Evolutionary conservation across 2,329 filamentous ascomycete species (phyloP).

Genomic region (Sarocladiaceae sp.): DNA sequence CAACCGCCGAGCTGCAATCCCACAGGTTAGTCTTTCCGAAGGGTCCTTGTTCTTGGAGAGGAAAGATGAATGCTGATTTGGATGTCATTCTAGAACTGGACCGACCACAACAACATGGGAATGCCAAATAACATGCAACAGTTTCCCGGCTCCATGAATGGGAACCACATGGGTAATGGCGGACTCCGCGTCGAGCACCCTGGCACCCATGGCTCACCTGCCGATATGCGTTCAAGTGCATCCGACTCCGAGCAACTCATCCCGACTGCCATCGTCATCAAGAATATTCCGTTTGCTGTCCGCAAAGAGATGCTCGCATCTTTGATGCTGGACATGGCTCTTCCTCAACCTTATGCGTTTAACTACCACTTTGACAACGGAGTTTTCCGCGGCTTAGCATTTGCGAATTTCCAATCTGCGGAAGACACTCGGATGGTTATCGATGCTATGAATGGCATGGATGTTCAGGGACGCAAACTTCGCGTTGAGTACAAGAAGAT

Average conservation of each 20-base stretch:
- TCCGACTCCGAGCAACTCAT: constrained; percentile 81
- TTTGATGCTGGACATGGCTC: constrained; percentile 89
- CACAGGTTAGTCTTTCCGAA: constrained; percentile 58
- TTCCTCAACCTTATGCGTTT: constrained; percentile 95
- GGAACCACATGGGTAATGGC: constrained; percentile 33
- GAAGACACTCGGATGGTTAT: constrained; percentile 93
- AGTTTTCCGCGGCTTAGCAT: constrained; percentile 91
- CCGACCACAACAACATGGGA: constrained; percentile 40
- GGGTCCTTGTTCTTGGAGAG: not conserved
- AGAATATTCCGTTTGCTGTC: constrained; percentile 98
- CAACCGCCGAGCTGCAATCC: constrained; percentile 59
- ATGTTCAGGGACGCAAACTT: constrained; percentile 89
- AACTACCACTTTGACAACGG: constrained; percentile 99
- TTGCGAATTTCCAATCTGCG: constrained; percentile 95
- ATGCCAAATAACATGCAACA: constrained; percentile 35
- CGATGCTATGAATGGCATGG: constrained; percentile 90
- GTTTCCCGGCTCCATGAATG: constrained; percentile 30
- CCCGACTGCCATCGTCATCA: constrained; percentile 97
- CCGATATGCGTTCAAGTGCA: constrained; percentile 35
- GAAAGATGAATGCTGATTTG: constrained; percentile 11
- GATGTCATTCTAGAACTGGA: constrained; percentile 40
- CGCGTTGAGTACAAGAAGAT: constrained; percentile 99
- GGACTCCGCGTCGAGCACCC: constrained; percentile 39
- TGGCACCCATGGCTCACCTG: constrained; percentile 34
- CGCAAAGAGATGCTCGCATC: constrained; percentile 93